Evolutionary conservation across 2,329 filamentous ascomycete species (phyloP).

Genomic region (Acrodontium crateriforme): DNA sequence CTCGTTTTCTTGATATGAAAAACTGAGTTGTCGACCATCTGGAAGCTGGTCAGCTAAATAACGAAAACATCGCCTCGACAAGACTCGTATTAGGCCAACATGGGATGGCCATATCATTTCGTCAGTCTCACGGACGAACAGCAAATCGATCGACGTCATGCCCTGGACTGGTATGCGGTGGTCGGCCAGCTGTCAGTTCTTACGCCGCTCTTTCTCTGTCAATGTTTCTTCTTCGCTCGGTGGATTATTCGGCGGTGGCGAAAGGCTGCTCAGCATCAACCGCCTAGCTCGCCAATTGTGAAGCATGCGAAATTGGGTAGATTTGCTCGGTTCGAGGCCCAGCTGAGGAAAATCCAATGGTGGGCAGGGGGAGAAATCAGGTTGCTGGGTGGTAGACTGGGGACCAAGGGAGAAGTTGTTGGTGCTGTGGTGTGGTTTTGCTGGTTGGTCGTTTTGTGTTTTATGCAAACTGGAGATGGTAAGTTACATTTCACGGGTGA

Average conservation of each 20-base stretch:
- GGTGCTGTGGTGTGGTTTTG: slow-evolving; percentile 34
- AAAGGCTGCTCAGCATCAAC: slow-evolving; percentile 12
- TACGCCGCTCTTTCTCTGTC: slow-evolving; percentile 30
- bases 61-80: no score
- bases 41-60: no score
- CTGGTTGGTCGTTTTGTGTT: slow-evolving; percentile 39
- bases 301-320: slow-evolving; percentile 15
- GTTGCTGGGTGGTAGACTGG: slow-evolving; percentile 24
- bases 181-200: slow-evolving; percentile 42
- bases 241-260: slow-evolving; percentile 16
- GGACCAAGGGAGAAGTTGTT: slow-evolving; percentile 39
- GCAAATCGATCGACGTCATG: slow-evolving; percentile 34
- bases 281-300: slow-evolving; percentile 29
- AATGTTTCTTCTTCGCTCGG: slow-evolving; percentile 23
- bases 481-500: slow-evolving; percentile 13
- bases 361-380: slow-evolving; percentile 15
- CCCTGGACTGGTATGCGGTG: slow-evolving; percentile 42
- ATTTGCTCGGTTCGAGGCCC: slow-evolving; percentile 5
- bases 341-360: slow-evolving; percentile 18
- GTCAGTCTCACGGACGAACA: slow-evolving; percentile 36
- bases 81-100: slow-evolving; percentile 2
- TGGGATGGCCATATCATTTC: slow-evolving; percentile 34
- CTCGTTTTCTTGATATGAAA: no score
- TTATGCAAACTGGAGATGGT: slow-evolving; percentile 42
- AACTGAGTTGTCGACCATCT: no score